Evolutionary conservation across 495 filamentous ascomycete species (phyloP).

Genomic region (Aspergillus sparsus): DNA sequence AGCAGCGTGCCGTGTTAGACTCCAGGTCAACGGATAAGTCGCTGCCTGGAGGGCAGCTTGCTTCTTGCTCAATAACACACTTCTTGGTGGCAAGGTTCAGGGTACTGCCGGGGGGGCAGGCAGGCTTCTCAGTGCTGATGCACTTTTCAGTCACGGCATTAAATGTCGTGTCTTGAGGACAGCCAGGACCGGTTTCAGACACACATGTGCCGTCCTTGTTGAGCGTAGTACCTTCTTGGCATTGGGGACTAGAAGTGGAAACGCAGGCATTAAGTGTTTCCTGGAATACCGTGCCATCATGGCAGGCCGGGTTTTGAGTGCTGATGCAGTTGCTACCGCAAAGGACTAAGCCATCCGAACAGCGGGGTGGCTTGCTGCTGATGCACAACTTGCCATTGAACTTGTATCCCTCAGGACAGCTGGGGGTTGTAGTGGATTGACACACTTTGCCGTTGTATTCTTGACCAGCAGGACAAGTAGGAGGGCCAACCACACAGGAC

Average conservation of each 20-base stretch:
- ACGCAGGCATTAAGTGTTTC: not conserved
- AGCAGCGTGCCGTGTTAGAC: no score
- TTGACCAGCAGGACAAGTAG: not conserved
- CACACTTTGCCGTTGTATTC: conserved; percentile 6
- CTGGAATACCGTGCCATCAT: not conserved
- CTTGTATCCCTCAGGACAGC: not conserved
- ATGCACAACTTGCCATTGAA: conserved; percentile 7
- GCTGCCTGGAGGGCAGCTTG: conserved; percentile 4
- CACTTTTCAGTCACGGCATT: not conserved
- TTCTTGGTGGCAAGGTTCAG: not conserved
- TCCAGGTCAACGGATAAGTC: no score
- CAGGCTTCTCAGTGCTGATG: not conserved
- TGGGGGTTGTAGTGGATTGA: not conserved
- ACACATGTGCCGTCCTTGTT: conserved; percentile 9
- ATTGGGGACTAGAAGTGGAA: no score
- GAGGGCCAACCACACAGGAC: conserved; percentile 6
- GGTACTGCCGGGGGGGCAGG: not conserved
- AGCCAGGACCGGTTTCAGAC: not conserved
- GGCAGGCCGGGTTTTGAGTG: not conserved
- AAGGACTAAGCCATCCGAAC: not conserved
- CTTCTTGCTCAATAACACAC: not conserved
- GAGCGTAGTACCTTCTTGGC: no score
- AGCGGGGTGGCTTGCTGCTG: not conserved
- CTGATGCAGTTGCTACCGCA: not conserved
- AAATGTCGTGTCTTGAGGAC: conserved; percentile 3